phyloP scores from a whole-genome alignment of 148 eudicot species.

The Selenicereus undatus region DNA sequence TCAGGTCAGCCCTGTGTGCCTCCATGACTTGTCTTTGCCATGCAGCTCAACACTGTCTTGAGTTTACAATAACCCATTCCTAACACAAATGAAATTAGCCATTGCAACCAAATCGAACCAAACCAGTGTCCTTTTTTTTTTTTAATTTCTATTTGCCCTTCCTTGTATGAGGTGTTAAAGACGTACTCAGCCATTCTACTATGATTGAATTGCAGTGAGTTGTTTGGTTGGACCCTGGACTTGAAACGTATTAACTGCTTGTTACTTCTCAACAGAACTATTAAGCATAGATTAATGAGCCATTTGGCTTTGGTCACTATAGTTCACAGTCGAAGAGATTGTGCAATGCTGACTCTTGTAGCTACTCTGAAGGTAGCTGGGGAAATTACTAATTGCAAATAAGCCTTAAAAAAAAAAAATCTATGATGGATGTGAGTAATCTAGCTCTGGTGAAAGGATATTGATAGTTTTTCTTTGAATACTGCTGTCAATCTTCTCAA shows the following conservation, averaged over 20 bases:
- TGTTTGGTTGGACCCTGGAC: not conserved
- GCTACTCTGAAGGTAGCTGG: no score
- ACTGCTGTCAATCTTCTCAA: not conserved
- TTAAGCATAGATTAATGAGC: no score
- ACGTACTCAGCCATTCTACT: not conserved
- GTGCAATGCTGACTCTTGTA: no score
- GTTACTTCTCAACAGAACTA: no score
- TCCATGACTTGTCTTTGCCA: not conserved
- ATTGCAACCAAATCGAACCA: not conserved
- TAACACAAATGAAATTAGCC: not conserved
- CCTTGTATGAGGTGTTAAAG: not conserved
- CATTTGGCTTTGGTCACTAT: no score
- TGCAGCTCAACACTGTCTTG: not conserved
- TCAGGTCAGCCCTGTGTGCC: constrained; percentile 41
- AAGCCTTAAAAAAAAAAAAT: no score
- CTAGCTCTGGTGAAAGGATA: not conserved
- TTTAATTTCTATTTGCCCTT: no score
- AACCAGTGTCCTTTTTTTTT: not conserved
- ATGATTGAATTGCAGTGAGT: not conserved
- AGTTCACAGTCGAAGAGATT: no score
- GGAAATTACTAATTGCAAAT: no score
- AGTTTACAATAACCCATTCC: not conserved
- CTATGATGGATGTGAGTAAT: not conserved
- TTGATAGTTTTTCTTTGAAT: not conserved
- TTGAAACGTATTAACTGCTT: not conserved